Base-by-base conservation (phyloP, 192 early-diverging fungal genomes). In the Linnemannia hyalina region DNA sequence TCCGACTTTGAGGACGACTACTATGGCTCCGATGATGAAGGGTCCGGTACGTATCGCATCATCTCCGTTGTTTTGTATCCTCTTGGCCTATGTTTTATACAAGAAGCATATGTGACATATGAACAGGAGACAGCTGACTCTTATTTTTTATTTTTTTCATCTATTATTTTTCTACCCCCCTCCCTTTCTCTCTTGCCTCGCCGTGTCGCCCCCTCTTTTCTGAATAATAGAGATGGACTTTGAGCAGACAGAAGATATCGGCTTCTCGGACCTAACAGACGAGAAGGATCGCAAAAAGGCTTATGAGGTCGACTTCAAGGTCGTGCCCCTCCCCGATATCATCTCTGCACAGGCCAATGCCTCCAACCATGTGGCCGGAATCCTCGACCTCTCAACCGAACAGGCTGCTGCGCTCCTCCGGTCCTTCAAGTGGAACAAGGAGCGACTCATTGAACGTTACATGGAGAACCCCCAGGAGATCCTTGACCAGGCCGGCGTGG, bases 401-500 rank as follows among this genome's bases (percentile, higher is more conserved):
- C 93, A 95, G 74, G 95, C 95, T 6, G 93, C 95, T 3, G 95
- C 94, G 9, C 87, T 98, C 73, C 90, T 98, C 38, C 91, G 97
- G 29, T 80, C 92, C 75, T 96, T 94, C 85, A 85, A 90, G 80
- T 97, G 96, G 95, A 96, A 97, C 90, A 97, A 97, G 84, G 97
- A 97, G 76, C 84, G 89, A 57, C 77, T 97, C 20, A 88, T 97
- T 8, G 97, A 97, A 80, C 88, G 89, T 18, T 94, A 93, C 68
- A 94, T 96, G 91, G 96, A 95, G 71, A 88, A 90, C 68, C 87
- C 94, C 1, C 90, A 92, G 32, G 84, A 83, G 11, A 94, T 94
- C 16, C 75, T 92, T 38, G 71, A 84, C 26, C 73, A 85, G 15
- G 96, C 96, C 4, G 96, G 97, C 18, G 93, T 97, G 9, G 89